Evolutionary conservation across 139 green algal species (phyloP).

Genomic region (Chlorella sorokiniana): DNA sequence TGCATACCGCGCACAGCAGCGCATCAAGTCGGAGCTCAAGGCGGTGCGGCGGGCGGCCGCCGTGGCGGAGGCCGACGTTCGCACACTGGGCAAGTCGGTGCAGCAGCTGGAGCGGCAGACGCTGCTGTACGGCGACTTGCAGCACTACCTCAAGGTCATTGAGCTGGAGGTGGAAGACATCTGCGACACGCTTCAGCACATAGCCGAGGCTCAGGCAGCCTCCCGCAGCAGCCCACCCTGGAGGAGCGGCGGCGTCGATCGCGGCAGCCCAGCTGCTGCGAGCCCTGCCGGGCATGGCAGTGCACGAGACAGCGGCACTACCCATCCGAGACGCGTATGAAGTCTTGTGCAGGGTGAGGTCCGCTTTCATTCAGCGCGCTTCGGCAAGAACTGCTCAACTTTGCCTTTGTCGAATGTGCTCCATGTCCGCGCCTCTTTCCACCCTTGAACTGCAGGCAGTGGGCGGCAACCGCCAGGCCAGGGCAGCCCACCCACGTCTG

Average conservation of each 20-base stretch:
- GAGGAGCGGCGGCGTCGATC: background rate
- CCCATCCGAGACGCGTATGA: too few species aligned
- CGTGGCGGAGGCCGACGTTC: background rate
- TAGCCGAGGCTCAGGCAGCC: background rate
- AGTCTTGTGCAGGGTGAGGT: too few species aligned
- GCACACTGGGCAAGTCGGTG: background rate
- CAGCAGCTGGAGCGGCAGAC: constrained; percentile 19
- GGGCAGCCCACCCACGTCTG: constrained; percentile 6
- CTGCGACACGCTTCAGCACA: background rate
- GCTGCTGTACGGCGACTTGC: constrained; percentile 16
- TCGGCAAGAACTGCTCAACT: too few species aligned
- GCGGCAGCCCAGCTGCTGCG: background rate
- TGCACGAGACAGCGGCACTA: too few species aligned
- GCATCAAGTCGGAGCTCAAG: background rate
- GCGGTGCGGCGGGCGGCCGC: constrained; percentile 11
- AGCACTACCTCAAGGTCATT: constrained; percentile 11
- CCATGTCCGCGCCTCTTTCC: background rate
- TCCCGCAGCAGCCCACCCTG: background rate
- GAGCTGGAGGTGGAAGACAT: constrained; percentile 8
- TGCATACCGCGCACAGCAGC: background rate
- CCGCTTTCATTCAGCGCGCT: too few species aligned
- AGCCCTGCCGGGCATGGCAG: too few species aligned
- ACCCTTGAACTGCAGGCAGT: background rate
- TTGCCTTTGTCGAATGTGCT: too few species aligned
- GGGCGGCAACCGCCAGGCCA: constrained; percentile 1